Percentiles rank a stretch among this genome's conserved stretches.
phyloP scores from a whole-genome alignment of 495 filamentous ascomycete species.

The Melanomma pulvis-pyrius region DNA sequence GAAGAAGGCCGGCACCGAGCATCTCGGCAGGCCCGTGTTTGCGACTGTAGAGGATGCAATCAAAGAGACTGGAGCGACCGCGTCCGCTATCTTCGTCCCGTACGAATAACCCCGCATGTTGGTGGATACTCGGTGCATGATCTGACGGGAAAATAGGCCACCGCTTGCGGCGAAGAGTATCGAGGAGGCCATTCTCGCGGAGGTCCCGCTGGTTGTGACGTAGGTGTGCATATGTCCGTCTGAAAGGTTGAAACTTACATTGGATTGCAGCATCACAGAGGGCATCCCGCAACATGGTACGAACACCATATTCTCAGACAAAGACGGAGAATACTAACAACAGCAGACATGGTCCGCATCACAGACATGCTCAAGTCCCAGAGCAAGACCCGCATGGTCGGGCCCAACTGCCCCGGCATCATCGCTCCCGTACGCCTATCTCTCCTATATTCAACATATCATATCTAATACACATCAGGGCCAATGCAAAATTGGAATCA shows the following conservation, averaged over 20 bases:
- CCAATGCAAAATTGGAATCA: constrained; percentile 99
- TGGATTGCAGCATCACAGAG: constrained; percentile 77
- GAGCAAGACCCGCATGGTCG: constrained; percentile 92
- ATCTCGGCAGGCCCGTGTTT: constrained; percentile 94
- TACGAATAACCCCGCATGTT: constrained; percentile 51
- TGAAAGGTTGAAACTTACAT: constrained; percentile 27
- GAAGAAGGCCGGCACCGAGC: constrained; percentile 90
- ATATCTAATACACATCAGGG: constrained; percentile 56
- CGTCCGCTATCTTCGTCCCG: constrained; percentile 97
- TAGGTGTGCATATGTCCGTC: constrained; percentile 42
- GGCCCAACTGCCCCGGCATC: constrained; percentile 98
- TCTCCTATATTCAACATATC: constrained; percentile 18
- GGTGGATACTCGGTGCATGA: not conserved
- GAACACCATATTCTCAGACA: constrained; percentile 30
- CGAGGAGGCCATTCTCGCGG: constrained; percentile 91
- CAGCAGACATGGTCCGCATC: constrained; percentile 94
- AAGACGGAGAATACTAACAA: constrained; percentile 17
- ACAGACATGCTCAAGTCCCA: constrained; percentile 98
- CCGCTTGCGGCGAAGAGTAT: constrained; percentile 92
- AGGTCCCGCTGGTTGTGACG: constrained; percentile 92
- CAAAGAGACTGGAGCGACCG: constrained; percentile 86
- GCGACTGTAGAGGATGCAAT: constrained; percentile 84
- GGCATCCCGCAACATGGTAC: constrained; percentile 95
- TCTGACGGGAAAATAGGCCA: constrained; percentile 59
- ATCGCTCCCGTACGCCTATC: constrained; percentile 72